Conservation (phyloP, 75 land plant species). For the Cupressus sempervirens region DNA sequence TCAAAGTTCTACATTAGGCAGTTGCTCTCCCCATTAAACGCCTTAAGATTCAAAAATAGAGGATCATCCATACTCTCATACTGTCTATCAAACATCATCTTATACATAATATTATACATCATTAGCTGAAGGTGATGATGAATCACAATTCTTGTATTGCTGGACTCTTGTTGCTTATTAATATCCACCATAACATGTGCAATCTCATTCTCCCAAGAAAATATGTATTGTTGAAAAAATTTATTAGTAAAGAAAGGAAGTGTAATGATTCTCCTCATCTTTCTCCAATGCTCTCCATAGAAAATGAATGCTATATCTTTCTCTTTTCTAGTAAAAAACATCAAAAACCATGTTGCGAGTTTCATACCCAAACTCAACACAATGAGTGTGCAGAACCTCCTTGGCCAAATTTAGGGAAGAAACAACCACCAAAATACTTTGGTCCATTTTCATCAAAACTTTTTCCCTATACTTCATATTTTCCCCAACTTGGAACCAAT, state of each 20-base stretch:
- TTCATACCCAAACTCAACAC: slow-evolving; percentile 81
- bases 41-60: slow-evolving; percentile 48
- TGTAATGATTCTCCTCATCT: slow-evolving; percentile 91
- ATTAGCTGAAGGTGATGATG: slow-evolving; percentile 71
- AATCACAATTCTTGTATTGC: slow-evolving; percentile 51
- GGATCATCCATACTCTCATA: slow-evolving; percentile 81
- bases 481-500: slow-evolving; percentile 51
- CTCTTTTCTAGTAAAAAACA: slow-evolving; percentile 85
- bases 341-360: slow-evolving; percentile 81
- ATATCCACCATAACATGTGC: slow-evolving; percentile 52
- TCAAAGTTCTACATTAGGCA: slow-evolving; percentile 87
- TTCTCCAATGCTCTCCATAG: slow-evolving; percentile 93
- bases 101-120: slow-evolving; percentile 88
- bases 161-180: slow-evolving; percentile 27
- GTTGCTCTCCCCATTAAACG: slow-evolving; percentile 68
- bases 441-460: slow-evolving; percentile 61
- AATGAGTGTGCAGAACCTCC: slow-evolving; percentile 79
- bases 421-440: slow-evolving; percentile 61
- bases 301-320: slow-evolving; percentile 96
- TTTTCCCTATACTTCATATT: slow-evolving; percentile 57
- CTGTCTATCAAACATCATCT: slow-evolving; percentile 74
- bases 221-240: slow-evolving; percentile 57
- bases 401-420: slow-evolving; percentile 68
- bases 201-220: slow-evolving; percentile 72
- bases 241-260: slow-evolving; percentile 97